Conservation (phyloP, 768 basidiomycete genomes). For the Coprinopsis marcescibilis region DNA sequence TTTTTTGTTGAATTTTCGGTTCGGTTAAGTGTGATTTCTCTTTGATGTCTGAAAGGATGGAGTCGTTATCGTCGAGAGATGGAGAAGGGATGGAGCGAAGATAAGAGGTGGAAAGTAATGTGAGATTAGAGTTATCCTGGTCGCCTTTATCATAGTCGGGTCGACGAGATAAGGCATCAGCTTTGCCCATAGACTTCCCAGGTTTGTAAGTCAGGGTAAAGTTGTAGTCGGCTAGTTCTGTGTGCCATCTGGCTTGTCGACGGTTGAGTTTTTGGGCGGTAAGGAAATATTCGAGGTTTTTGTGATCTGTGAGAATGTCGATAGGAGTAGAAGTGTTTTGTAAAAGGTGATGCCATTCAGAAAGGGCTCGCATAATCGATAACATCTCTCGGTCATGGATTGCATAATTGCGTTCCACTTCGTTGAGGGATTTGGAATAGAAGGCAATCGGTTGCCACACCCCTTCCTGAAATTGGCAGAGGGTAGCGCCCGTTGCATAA, state of each 20-base stretch:
- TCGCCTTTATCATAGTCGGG: background rate
- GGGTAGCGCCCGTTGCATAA: constrained; percentile 26
- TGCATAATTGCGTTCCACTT: constrained; percentile 28
- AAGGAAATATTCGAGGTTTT: constrained; percentile 40
- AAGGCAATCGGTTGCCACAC: constrained; percentile 34
- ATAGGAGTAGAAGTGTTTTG: constrained; percentile 17
- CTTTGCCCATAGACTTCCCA: background rate
- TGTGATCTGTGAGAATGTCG: constrained; percentile 29
- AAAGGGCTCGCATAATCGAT: constrained; percentile 32
- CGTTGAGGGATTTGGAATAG: constrained; percentile 24
- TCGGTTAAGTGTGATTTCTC: too few relatives aligned
- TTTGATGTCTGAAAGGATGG: too few relatives aligned
- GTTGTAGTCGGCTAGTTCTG: constrained; percentile 28
- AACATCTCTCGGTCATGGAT: constrained; percentile 39
- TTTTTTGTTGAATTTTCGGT: too few relatives aligned
- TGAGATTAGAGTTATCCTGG: background rate
- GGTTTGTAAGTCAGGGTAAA: constrained; percentile 27
- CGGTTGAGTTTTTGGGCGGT: constrained; percentile 31
- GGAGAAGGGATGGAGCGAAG: too few relatives aligned
- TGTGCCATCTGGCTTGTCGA: constrained; percentile 37
- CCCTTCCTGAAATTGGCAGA: constrained; percentile 17
- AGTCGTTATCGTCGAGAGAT: too few relatives aligned
- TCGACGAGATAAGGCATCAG: background rate
- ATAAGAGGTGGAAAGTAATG: too few relatives aligned
- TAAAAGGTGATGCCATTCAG: constrained; percentile 24